phyloP scores from a whole-genome alignment of 192 early-diverging fungal genomes.

The Mortierella claussenii region DNA sequence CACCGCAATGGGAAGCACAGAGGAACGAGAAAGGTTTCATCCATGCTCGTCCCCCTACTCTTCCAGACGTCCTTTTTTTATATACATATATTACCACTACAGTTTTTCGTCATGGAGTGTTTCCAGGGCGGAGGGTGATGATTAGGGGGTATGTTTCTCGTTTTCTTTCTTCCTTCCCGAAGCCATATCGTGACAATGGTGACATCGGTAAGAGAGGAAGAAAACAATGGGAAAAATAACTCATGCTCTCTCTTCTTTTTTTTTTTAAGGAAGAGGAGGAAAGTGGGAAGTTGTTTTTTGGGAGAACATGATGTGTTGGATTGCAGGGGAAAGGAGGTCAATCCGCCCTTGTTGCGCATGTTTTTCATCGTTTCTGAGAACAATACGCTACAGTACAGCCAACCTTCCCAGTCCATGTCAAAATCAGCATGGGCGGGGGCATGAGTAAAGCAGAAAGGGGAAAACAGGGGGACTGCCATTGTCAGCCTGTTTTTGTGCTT shows the following conservation, averaged over 20 bases:
- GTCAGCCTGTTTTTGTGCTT: not conserved
- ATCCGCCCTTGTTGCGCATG: too few relatives aligned
- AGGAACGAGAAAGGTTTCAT: not conserved
- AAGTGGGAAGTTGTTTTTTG: too few relatives aligned
- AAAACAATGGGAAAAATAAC: not conserved
- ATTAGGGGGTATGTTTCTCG: too few relatives aligned
- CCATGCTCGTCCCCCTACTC: not conserved
- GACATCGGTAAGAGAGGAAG: too few relatives aligned
- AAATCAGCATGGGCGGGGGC: too few relatives aligned
- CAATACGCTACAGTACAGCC: too few relatives aligned
- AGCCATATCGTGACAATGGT: conserved; percentile 2
- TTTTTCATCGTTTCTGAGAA: too few relatives aligned
- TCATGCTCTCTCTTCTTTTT: not conserved
- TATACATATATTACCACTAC: not conserved
- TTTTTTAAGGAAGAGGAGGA: not conserved
- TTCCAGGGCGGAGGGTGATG: not conserved
- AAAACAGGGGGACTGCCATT: not conserved
- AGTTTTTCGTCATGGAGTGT: not conserved
- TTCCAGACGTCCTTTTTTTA: not conserved
- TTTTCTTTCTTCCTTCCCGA: conserved; percentile 1
- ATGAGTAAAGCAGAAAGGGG: not conserved
- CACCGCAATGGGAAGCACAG: conserved; percentile 1
- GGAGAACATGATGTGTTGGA: too few relatives aligned
- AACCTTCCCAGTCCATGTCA: too few relatives aligned
- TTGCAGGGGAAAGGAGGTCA: too few relatives aligned